Percentiles rank a stretch among this genome's conserved stretches.
These are phyloP conservation scores for Eucalyptus shirleyi DNA, from an alignment of 345 rosid species.

Conservation along the genomic window DNA sequence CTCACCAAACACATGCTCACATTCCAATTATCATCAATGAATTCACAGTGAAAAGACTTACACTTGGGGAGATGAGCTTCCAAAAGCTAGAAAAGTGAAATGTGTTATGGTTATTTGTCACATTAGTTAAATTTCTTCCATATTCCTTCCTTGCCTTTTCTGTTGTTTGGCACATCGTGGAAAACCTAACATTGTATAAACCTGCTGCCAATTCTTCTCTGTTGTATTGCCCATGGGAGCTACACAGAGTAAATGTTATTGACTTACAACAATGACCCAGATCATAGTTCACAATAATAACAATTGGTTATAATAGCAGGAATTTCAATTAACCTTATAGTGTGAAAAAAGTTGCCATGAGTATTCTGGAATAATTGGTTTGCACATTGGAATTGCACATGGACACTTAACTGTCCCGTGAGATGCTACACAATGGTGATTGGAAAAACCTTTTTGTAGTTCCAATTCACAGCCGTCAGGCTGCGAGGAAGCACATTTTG, in stretches of 20 bases:
- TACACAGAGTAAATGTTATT: background rate
- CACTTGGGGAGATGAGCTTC: background rate
- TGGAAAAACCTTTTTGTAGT: background rate
- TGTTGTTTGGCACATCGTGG: background rate
- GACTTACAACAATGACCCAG: background rate
- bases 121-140: background rate
- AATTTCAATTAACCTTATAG: background rate
- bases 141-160: background rate
- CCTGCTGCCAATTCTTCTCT: background rate
- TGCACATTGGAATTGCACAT: background rate
- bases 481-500: background rate
- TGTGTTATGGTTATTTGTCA: background rate
- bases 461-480: background rate
- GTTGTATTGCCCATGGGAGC: background rate
- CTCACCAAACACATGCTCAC: background rate
- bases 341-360: background rate
- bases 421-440: background rate
- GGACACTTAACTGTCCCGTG: background rate
- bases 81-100: background rate
- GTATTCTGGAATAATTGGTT: background rate
- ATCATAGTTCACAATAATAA: background rate
- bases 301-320: background rate
- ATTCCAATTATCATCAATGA: background rate
- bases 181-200: background rate
- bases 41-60: background rate